Evolutionary conservation across 768 basidiomycete genomes (phyloP).

Genomic region (Mycena leptocephala): DNA sequence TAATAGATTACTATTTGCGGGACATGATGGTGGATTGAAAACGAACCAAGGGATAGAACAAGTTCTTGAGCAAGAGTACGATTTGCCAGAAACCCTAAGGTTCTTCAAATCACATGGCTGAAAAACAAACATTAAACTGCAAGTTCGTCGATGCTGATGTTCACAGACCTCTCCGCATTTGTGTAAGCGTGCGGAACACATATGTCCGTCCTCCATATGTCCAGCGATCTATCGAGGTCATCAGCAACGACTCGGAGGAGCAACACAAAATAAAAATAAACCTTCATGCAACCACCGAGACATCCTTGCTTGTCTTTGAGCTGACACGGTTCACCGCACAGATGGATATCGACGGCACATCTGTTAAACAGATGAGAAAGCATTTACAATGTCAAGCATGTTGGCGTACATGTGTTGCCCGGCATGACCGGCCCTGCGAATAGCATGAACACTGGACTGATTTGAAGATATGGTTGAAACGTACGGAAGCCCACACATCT

Average conservation of each 20-base stretch:
- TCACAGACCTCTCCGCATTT: constrained; percentile 67
- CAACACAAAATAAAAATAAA: constrained; percentile 32
- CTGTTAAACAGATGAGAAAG: constrained; percentile 47
- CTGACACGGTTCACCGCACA: constrained; percentile 70
- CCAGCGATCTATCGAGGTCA: constrained; percentile 56
- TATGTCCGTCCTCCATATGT: constrained; percentile 66
- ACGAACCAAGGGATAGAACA: constrained; percentile 62
- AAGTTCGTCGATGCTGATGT: neutral
- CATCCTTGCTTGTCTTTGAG: constrained; percentile 68
- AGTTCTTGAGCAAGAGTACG: constrained; percentile 58
- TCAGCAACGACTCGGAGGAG: neutral
- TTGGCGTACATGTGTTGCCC: constrained; percentile 68
- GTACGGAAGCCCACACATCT: constrained; percentile 64
- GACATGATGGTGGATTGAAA: neutral
- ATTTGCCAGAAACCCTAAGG: constrained; percentile 40
- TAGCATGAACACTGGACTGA: neutral
- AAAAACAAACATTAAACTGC: constrained; percentile 22
- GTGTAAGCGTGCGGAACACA: constrained; percentile 69
- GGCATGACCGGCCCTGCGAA: constrained; percentile 72
- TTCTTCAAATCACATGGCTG: constrained; percentile 61
- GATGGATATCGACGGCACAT: constrained; percentile 65
- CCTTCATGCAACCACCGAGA: constrained; percentile 67
- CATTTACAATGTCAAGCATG: neutral
- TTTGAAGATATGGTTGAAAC: constrained; percentile 36
- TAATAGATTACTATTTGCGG: neutral